These are phyloP conservation scores for Telopea speciosissima DNA, from an alignment of 177 flowering plant species.

Conservation along the genomic window DNA sequence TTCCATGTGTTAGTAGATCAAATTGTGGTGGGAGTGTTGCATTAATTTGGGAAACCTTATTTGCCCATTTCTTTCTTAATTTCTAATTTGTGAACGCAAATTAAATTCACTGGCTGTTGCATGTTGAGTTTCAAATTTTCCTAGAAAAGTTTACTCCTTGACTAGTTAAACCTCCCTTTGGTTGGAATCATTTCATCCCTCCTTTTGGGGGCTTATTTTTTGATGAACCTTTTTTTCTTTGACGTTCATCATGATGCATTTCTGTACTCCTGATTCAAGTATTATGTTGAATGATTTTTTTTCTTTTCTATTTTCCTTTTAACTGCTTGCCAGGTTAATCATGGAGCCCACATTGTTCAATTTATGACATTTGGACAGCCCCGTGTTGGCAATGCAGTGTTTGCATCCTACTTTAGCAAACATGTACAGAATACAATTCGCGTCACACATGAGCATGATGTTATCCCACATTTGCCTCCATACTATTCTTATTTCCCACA, in stretches of 20 bases:
- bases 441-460: slow-evolving; percentile 73
- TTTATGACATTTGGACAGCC: slow-evolving; percentile 98
- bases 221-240: background rate
- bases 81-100: background rate
- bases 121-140: background rate
- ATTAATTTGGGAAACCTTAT: background rate
- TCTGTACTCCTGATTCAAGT: background rate
- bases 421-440: slow-evolving; percentile 71
- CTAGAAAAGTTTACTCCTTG: background rate
- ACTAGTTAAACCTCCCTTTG: background rate
- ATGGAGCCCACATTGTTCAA: slow-evolving; percentile 44
- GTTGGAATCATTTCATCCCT: background rate
- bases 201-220: background rate
- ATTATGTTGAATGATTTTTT: background rate
- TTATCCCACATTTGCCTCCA: slow-evolving; percentile 97
- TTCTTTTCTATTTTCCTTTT: background rate
- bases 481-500: slow-evolving; percentile 63
- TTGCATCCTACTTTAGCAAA: slow-evolving; percentile 68
- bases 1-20: no score
- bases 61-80: background rate
- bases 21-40: no score
- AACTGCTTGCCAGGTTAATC: slow-evolving; percentile 50
- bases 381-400: slow-evolving; percentile 90
- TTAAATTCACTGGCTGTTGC: background rate
- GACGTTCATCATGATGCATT: background rate